Base-by-base conservation (phyloP, 164 flowering plant species). In the Aristolochia contorta region DNA sequence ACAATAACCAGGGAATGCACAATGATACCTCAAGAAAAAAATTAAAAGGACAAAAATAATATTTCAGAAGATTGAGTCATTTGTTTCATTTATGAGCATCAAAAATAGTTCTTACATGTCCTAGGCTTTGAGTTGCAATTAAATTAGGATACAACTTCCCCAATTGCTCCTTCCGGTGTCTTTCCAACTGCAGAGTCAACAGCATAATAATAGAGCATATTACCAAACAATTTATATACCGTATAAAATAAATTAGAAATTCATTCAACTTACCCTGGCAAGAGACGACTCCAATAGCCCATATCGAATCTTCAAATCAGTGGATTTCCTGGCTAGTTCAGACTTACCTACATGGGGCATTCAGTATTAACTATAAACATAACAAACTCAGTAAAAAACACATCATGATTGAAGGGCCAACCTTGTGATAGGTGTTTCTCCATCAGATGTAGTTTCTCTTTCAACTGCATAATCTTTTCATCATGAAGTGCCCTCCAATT, bases 111-210 rank as follows among this genome's bases (percentile, higher is more conserved):
- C 97, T 80, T 64, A 94, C 99, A 87, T 77, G 89, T 43, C 87
- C 90, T 54, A 89, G 69, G 66, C 75, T 84, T 70, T 94, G 96
- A 18, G 95, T 85, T 80, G 83, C 77, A 27, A 91, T 87, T 62
- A 84, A 79, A 69, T 87, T 89, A 23, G 92, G 96, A 71, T 78
- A 94, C 60, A 72, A 82, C 72, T 86, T 94, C 74, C 87, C 96
- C 68, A 94, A 74, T 65, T 88, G 86, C 61, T 89, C 96, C 59
- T 60, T 69, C 9, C 86, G 95, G 68, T 82, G 80, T 65, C 65
- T 84, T 67, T 83, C 80, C 80, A 91, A 69, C 99, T 94, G 80
- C 75, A 33, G 22, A 16, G 60, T 16, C 12, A 57, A 30, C 43
- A 63, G 33, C 57, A 45, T 30, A 57, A 25, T 15, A 20, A 56